Evolutionary conservation across 805 yeast genomes (phyloP).

Genomic region (Teunomyces tritomae): DNA sequence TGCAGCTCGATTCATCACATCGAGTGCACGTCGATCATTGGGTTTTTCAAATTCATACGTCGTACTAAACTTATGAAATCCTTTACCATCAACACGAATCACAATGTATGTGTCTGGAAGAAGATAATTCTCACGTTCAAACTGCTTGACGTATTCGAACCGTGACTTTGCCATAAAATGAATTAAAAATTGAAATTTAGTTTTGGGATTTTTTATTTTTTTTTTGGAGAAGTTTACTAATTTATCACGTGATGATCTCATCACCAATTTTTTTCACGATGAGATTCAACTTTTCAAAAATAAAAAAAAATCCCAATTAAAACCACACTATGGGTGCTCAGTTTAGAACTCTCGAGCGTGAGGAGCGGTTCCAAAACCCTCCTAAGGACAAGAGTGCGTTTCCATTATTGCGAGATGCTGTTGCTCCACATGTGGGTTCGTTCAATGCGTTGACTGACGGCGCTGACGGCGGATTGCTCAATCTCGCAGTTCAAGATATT

Average conservation of each 20-base stretch:
- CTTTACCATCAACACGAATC: conserved; percentile 88
- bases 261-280: not conserved
- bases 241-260: conserved; percentile 4
- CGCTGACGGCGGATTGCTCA: conserved; percentile 77
- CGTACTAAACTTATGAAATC: conserved; percentile 82
- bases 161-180: conserved; percentile 76
- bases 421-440: conserved; percentile 92
- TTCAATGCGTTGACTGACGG: conserved; percentile 94
- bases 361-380: conserved; percentile 79
- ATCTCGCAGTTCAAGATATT: conserved; percentile 83
- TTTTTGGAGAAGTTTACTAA: not conserved
- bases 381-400: conserved; percentile 81
- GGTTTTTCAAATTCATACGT: conserved; percentile 80
- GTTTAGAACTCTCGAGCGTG: conserved; percentile 85
- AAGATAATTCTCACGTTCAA: conserved; percentile 70
- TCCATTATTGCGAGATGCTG: conserved; percentile 84
- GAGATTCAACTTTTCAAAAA: not conserved
- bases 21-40: conserved; percentile 74
- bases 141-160: conserved; percentile 80
- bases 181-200: no score
- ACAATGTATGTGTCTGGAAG: conserved; percentile 81
- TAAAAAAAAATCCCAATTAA: not conserved
- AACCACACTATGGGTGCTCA: conserved; percentile 45
- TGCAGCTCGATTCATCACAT: conserved; percentile 83
- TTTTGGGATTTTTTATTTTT: not conserved